phyloP scores from a whole-genome alignment of 768 basidiomycete species.

The Tulasnella sp. region DNA sequence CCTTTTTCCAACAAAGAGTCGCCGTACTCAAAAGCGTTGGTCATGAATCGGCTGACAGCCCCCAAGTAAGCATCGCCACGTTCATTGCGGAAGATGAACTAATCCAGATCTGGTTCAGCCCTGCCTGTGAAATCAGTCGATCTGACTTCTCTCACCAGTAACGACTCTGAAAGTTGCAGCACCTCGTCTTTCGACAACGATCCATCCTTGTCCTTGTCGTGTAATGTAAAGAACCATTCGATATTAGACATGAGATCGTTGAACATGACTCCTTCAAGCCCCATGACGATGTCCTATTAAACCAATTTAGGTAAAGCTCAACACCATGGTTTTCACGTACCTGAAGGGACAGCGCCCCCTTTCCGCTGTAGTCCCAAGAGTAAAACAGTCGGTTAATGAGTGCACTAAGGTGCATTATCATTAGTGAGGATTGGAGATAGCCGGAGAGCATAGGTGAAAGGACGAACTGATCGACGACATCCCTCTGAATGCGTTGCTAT shows the following conservation, averaged over 20 bases:
- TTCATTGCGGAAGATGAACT: conserved; percentile 99
- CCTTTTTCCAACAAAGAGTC: conserved; percentile 74
- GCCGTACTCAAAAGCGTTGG: conserved; percentile 97
- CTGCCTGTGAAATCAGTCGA: background rate
- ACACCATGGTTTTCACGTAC: conserved; percentile 40
- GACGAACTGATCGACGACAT: conserved; percentile 74
- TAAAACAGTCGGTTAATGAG: conserved; percentile 90
- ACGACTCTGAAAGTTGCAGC: conserved; percentile 86
- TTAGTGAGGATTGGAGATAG: background rate
- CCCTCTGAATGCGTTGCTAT: conserved; percentile 80
- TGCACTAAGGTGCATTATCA: conserved; percentile 41
- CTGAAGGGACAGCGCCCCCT: conserved; percentile 86
- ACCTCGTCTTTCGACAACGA: conserved; percentile 95
- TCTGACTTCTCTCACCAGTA: conserved; percentile 58
- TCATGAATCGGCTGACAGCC: conserved; percentile 94
- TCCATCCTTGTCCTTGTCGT: conserved; percentile 95
- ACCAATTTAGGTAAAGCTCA: background rate
- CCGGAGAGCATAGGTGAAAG: background rate
- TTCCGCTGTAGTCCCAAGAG: conserved; percentile 83
- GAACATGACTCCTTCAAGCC: conserved; percentile 88
- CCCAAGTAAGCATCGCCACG: conserved; percentile 95
- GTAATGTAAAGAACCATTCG: conserved; percentile 96
- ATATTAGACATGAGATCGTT: conserved; percentile 98
- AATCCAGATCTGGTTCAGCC: conserved; percentile 14
- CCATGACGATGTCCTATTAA: conserved; percentile 75